Conservation (phyloP, 306 rosid species). For the Luffa acutangula region DNA sequence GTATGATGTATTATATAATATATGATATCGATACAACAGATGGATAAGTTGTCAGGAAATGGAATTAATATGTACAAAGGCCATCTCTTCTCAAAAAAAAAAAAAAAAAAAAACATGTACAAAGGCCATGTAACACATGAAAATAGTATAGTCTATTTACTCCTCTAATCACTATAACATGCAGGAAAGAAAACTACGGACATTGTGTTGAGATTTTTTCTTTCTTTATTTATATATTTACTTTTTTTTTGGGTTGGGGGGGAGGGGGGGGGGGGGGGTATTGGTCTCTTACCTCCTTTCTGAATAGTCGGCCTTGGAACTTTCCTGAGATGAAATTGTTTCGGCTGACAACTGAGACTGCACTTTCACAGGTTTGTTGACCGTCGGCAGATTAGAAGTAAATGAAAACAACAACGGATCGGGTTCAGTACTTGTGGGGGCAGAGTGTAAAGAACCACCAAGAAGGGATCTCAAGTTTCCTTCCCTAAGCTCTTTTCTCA, state of each 20-base stretch:
- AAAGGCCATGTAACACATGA: background rate
- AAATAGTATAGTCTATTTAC: background rate
- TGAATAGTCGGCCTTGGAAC: slow-evolving; percentile 24
- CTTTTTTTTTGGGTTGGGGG: background rate
- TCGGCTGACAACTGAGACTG: slow-evolving; percentile 33
- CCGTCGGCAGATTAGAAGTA: slow-evolving; percentile 44
- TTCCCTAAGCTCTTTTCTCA: slow-evolving; percentile 77
- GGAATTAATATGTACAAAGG: background rate
- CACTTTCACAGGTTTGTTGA: slow-evolving; percentile 28
- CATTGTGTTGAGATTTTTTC: background rate
- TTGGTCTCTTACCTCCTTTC: slow-evolving; percentile 29
- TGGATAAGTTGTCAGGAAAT: background rate
- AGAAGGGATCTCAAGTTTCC: slow-evolving; percentile 69
- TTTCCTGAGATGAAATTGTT: slow-evolving; percentile 28
- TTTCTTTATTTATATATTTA: background rate
- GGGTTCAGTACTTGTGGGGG: slow-evolving; percentile 53
- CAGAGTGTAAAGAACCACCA: slow-evolving; percentile 51
- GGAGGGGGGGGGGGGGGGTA: background rate
- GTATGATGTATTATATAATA: no score
- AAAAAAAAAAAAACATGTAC: no score
- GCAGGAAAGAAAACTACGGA: background rate
- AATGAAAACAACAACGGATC: slow-evolving; percentile 80
- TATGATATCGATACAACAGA: background rate
- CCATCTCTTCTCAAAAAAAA: no score
- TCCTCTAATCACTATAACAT: background rate